These are phyloP conservation scores for Eutrema heterophyllum DNA, from an alignment of 345 rosid genomes.

Conservation along the genomic window DNA sequence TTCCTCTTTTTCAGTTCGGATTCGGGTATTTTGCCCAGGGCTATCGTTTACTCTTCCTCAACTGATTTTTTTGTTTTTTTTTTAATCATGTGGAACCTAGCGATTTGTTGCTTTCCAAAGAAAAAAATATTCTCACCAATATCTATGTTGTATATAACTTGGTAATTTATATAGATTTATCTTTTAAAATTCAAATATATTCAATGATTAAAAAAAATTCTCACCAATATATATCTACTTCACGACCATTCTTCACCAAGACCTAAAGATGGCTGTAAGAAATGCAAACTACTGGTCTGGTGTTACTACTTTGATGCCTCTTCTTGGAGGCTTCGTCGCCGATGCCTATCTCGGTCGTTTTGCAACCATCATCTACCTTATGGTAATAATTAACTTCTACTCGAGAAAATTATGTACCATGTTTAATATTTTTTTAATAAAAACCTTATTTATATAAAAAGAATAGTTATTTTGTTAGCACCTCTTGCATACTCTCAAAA, in stretches of 20 bases:
- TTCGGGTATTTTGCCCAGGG: too few relatives aligned
- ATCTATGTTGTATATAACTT: too few relatives aligned
- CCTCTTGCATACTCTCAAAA: background rate
- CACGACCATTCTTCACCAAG: slow-evolving; percentile 66
- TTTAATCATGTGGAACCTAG: too few relatives aligned
- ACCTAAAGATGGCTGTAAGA: slow-evolving; percentile 70
- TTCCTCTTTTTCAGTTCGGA: too few relatives aligned
- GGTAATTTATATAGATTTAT: too few relatives aligned
- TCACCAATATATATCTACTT: too few relatives aligned
- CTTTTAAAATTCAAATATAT: too few relatives aligned
- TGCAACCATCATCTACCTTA: slow-evolving; percentile 50
- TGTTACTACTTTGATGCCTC: slow-evolving; percentile 89
- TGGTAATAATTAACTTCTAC: slow-evolving; percentile 42
- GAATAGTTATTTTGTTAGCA: background rate
- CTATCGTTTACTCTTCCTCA: too few relatives aligned
- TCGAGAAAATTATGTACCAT: background rate
- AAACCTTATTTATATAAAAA: background rate
- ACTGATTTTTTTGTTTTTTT: too few relatives aligned
- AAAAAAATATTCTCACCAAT: too few relatives aligned
- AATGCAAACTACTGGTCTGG: slow-evolving; percentile 91
- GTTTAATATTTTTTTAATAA: background rate
- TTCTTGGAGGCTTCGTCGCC: slow-evolving; percentile 85
- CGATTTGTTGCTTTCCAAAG: too few relatives aligned
- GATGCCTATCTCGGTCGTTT: slow-evolving; percentile 86
- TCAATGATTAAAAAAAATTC: too few relatives aligned